These are phyloP conservation scores for Cercophora samala DNA, from an alignment of 495 filamentous ascomycete species.

Conservation along the genomic window DNA sequence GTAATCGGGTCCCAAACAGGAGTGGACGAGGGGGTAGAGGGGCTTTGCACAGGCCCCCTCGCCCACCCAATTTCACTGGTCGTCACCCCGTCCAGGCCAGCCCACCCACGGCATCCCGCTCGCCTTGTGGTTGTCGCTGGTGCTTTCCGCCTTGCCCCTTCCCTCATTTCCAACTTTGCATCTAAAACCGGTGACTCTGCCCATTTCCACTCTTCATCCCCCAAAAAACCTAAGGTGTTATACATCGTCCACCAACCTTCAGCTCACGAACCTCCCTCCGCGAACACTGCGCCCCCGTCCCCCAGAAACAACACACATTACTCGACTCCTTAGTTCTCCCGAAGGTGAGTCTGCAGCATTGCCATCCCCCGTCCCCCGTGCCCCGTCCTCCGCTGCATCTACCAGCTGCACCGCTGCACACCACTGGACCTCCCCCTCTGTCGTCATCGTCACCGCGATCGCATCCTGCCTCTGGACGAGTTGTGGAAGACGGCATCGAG, in stretches of 20 bases:
- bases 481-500: constrained; percentile 15
- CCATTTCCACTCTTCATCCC: constrained; percentile 27
- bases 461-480: constrained; percentile 17
- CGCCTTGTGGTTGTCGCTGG: constrained; percentile 34
- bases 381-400: constrained; percentile 20
- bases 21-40: constrained; percentile 12
- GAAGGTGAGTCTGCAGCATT: constrained; percentile 26
- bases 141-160: constrained; percentile 37
- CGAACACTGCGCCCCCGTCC: constrained; percentile 11
- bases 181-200: constrained; percentile 30
- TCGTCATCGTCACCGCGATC: constrained; percentile 39
- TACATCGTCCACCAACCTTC: constrained; percentile 20
- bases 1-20: constrained; percentile 24
- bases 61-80: constrained; percentile 27
- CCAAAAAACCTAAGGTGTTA: constrained; percentile 29
- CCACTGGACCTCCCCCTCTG: constrained; percentile 24
- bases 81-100: constrained; percentile 18
- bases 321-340: constrained; percentile 18
- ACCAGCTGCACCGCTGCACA: constrained; percentile 19
- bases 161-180: constrained; percentile 42
- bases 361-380: constrained; percentile 17
- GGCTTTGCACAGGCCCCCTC: constrained; percentile 23
- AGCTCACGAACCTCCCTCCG: constrained; percentile 16
- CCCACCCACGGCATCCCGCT: constrained; percentile 31
- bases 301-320: constrained; percentile 10